Percentiles rank a stretch among this genome's conserved stretches.
These are phyloP conservation scores for Phytophthora palmivora DNA, from an alignment of 352 stramenopile genomes.

Conservation along the genomic window DNA sequence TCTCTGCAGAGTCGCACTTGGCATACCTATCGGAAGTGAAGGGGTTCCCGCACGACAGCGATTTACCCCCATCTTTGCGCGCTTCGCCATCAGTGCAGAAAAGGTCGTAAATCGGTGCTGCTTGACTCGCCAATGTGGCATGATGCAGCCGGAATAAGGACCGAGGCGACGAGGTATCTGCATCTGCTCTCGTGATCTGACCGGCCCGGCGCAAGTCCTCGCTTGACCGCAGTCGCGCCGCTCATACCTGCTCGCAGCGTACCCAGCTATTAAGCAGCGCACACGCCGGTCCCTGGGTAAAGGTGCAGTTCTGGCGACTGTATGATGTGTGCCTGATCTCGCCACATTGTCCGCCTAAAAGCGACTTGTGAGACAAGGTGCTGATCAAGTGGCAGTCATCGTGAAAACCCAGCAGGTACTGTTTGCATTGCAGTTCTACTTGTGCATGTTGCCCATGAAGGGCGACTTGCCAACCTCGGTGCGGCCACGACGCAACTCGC, in stretches of 20 bases:
- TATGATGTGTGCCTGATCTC: slow-evolving; percentile 25
- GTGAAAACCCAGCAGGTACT: neutral
- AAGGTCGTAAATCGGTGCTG: too few species aligned
- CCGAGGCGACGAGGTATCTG: slow-evolving; percentile 12
- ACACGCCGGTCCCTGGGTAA: slow-evolving; percentile 12
- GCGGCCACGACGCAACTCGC: slow-evolving; percentile 32
- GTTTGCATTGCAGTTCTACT: slow-evolving; percentile 48
- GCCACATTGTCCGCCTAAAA: slow-evolving; percentile 26
- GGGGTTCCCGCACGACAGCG: slow-evolving; percentile 21
- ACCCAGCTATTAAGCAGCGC: slow-evolving; percentile 1
- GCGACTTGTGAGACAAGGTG: slow-evolving; percentile 38
- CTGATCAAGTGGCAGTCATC: neutral
- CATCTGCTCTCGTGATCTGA: slow-evolving; percentile 8
- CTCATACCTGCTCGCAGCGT: neutral
- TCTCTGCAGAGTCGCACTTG: neutral
- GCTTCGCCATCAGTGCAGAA: slow-evolving; percentile 32
- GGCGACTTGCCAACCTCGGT: slow-evolving; percentile 63
- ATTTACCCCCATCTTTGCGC: slow-evolving; percentile 16
- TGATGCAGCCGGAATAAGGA: slow-evolving; percentile 9
- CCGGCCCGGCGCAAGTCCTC: neutral
- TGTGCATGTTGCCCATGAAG: slow-evolving; percentile 83
- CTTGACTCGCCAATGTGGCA: neutral
- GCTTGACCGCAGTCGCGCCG: neutral
- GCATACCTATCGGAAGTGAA: neutral
- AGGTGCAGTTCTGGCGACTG: slow-evolving; percentile 15